phyloP scores from a whole-genome alignment of 331 rosid species.

The Rosa hybrid region DNA sequence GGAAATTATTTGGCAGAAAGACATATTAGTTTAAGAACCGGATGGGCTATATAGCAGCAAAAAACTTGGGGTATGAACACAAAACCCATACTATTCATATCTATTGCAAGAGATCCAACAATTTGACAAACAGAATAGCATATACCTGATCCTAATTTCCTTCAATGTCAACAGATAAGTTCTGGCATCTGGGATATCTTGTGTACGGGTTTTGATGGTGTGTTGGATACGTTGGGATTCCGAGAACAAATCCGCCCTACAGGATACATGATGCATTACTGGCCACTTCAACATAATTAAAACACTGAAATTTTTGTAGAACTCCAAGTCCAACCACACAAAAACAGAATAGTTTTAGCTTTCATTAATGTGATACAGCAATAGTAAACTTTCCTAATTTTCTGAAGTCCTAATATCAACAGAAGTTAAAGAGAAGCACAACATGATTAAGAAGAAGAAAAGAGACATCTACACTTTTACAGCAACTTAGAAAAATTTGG shows the following conservation, averaged over 20 bases:
- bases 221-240: slow-evolving; percentile 61
- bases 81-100: neutral
- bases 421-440: neutral
- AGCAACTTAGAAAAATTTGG: neutral
- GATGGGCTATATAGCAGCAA: neutral
- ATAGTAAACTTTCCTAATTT: neutral
- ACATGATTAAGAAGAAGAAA: neutral
- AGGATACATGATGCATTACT: slow-evolving; percentile 17
- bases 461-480: neutral
- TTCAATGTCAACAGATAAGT: slow-evolving; percentile 84
- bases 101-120: slow-evolving; percentile 12
- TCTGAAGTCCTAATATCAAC: neutral
- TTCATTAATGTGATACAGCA: neutral
- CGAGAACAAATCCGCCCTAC: slow-evolving; percentile 74
- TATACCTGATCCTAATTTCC: slow-evolving; percentile 78
- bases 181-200: slow-evolving; percentile 80
- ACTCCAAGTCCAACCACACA: neutral
- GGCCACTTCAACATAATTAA: neutral
- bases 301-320: neutral
- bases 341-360: neutral
- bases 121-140: slow-evolving; percentile 21
- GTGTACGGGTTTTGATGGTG: slow-evolving; percentile 57
- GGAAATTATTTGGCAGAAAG: neutral
- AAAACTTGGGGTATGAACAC: neutral
- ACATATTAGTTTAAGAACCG: no score